phyloP scores from a whole-genome alignment of 75 land plant species.

The Sequoia sempervirens region DNA sequence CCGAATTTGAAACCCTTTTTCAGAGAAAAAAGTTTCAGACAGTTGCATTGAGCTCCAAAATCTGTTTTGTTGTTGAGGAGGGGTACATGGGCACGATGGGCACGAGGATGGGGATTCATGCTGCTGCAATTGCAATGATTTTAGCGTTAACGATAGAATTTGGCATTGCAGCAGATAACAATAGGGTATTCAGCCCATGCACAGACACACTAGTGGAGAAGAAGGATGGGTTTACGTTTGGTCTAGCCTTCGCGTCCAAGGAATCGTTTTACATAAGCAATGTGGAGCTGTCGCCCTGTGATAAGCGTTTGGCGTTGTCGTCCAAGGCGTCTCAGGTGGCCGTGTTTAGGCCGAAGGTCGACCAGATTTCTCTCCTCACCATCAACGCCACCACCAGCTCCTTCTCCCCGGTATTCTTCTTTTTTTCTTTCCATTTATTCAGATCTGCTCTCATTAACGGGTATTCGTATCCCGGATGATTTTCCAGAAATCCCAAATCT shows the following conservation, averaged over 20 bases:
- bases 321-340: conserved; percentile 32
- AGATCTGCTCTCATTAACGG: not conserved
- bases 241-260: conserved; percentile 23
- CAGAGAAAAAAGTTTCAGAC: no score
- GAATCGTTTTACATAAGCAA: conserved; percentile 14
- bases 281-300: conserved; percentile 53
- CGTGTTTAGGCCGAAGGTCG: conserved; percentile 82
- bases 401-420: conserved; percentile 39
- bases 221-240: conserved; percentile 41
- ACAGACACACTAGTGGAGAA: conserved; percentile 28
- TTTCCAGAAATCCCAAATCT: not conserved
- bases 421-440: not conserved
- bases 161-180: conserved; percentile 20
- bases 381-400: conserved; percentile 44
- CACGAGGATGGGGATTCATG: not conserved
- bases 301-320: conserved; percentile 45
- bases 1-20: no score
- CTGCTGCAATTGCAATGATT: not conserved
- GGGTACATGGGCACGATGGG: not conserved
- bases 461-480: not conserved
- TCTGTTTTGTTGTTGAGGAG: no score
- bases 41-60: no score
- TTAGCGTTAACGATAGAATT: not conserved
- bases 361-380: conserved; percentile 80
- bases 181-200: conserved; percentile 32